phyloP scores from a whole-genome alignment of 1,284 basidiomycete species.

The Fomitopsis schrenkii region DNA sequence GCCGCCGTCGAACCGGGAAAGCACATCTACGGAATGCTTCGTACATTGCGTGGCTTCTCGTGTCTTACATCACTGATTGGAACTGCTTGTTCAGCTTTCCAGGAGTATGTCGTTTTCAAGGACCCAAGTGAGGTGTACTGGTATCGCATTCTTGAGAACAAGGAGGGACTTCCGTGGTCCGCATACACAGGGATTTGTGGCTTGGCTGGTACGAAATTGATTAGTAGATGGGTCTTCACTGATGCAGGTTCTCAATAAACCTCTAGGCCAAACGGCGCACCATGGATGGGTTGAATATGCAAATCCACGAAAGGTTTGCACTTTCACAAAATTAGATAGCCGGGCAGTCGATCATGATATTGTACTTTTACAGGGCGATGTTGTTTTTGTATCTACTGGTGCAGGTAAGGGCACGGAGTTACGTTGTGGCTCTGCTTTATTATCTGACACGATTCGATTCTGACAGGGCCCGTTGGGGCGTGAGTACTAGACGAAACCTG shows the following conservation, averaged over 20 bases:
- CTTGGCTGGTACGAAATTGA: slow-evolving; percentile 24
- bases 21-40: slow-evolving; percentile 34
- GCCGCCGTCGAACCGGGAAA: slow-evolving; percentile 35
- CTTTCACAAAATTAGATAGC: no score
- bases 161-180: slow-evolving; percentile 26
- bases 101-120: slow-evolving; percentile 16
- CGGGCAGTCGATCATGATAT: neutral
- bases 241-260: neutral
- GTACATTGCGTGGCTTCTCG: slow-evolving; percentile 12
- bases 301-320: slow-evolving; percentile 14
- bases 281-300: slow-evolving; percentile 22
- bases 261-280: slow-evolving; percentile 21
- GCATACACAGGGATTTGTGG: slow-evolving; percentile 29
- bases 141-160: slow-evolving; percentile 20
- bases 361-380: slow-evolving; percentile 14
- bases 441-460: no score
- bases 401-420: no score
- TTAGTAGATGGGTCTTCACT: neutral
- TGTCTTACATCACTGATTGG: neutral
- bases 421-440: no score
- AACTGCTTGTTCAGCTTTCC: slow-evolving; percentile 13
- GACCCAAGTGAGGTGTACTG: neutral
- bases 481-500: neutral
- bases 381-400: slow-evolving; percentile 18
- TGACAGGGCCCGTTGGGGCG: slow-evolving; percentile 1